These are phyloP conservation scores for Monosporascus sp. DNA, from an alignment of 2,329 filamentous ascomycete species.

Conservation along the genomic window DNA sequence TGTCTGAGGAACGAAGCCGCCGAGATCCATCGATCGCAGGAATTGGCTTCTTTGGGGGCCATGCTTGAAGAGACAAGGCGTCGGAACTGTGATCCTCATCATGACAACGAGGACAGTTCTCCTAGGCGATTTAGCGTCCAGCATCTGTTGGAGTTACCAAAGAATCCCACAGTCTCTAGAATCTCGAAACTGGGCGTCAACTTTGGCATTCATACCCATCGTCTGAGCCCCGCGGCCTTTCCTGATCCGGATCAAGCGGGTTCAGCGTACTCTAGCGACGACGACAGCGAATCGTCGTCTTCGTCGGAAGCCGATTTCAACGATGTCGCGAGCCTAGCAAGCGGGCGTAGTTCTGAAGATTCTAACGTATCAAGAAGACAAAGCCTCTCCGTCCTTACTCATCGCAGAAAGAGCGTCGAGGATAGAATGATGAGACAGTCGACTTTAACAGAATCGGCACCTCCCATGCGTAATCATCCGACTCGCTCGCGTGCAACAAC, in stretches of 20 bases:
- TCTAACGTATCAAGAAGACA: constrained; percentile 26
- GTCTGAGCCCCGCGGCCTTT: constrained; percentile 58
- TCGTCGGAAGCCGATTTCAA: constrained; percentile 29
- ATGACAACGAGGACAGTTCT: constrained; percentile 16
- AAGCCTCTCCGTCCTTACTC: constrained; percentile 13
- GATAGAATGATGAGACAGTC: constrained; percentile 30
- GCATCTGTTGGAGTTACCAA: constrained; percentile 57
- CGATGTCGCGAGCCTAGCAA: constrained; percentile 33
- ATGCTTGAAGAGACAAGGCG: constrained; percentile 40
- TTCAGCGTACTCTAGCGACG: constrained; percentile 14
- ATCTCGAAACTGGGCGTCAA: constrained; percentile 56
- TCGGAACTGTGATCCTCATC: constrained; percentile 39
- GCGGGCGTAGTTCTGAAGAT: constrained; percentile 36
- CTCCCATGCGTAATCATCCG: constrained; percentile 11
- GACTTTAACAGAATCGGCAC: constrained; percentile 18
- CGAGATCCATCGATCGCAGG: constrained; percentile 36
- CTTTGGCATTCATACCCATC: constrained; percentile 71
- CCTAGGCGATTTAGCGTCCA: constrained; percentile 43
- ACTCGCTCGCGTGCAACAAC: constrained; percentile 5
- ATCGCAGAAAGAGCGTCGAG: constrained; percentile 36
- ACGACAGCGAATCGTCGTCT: constrained; percentile 13
- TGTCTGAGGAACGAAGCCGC: constrained; percentile 39
- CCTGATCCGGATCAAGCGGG: constrained; percentile 21
- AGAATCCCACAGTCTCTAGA: constrained; percentile 49
- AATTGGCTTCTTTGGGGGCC: constrained; percentile 37